A percentile compares a stretch with the other conserved stretches of the same genome.
Conservation (phyloP, 345 rosid species). For the Eucalyptus curtisii region DNA sequence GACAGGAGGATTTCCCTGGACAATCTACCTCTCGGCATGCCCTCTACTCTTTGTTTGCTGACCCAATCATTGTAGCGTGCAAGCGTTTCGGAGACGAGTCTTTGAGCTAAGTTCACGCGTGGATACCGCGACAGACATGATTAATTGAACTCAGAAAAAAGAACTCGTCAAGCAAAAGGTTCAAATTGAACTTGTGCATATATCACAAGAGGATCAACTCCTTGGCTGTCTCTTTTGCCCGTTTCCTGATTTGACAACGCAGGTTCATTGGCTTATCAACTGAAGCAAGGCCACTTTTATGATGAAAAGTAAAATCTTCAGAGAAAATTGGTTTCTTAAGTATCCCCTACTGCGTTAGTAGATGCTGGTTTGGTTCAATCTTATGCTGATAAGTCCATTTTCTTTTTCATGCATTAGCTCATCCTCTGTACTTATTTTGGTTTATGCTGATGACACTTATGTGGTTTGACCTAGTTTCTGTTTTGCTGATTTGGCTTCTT, state of each 20-base stretch:
- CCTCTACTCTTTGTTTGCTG: background rate
- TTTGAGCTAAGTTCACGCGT: background rate
- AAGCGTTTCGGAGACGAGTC: background rate
- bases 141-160: background rate
- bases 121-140: background rate
- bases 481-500: background rate
- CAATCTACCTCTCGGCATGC: background rate
- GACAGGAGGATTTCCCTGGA: background rate
- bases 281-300: background rate
- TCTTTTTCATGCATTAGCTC: background rate
- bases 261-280: background rate
- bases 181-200: background rate
- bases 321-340: background rate
- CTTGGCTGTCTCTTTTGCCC: background rate
- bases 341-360: background rate
- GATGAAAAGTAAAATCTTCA: background rate
- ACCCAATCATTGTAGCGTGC: background rate
- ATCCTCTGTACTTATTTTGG: background rate
- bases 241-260: background rate
- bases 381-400: background rate
- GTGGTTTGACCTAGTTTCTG: background rate
- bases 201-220: background rate
- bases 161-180: background rate
- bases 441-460: background rate
- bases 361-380: background rate